Evolutionary conservation across 345 rosid species (phyloP), one percentile per base, ranked within the genome.

Genomic region (Geranium rotundifolium): DNA sequence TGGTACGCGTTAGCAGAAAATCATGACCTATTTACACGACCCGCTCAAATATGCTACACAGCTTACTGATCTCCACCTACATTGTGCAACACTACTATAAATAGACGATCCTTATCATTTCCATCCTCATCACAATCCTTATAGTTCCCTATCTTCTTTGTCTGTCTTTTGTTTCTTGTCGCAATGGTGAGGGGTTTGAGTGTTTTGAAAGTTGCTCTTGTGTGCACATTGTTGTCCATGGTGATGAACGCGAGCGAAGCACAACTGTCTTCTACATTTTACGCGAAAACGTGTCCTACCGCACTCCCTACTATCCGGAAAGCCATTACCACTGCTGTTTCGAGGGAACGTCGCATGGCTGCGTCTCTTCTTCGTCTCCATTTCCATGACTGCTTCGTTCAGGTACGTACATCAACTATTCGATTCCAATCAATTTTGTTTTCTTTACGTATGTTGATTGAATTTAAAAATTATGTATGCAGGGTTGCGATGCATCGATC

Each of bases 401-500:
- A 56, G 19, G 59, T 56, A 56, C 19, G 10, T 20, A 6, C 17
- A 1, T 16, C 19, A 6, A 54, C 5, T 54, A 2, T 55, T 17
- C 8, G 14, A 4, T 2, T 16, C 19, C 9, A 0, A n/a, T 55
- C n/a, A 5, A 55, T 17, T 55, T 55, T 55, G 2, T 14, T 55
- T 55, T 55, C 3, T 55, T 16, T 1, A 55, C 1, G 19, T 7
- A 1, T 55, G n/a, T 16, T 20, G 5, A 1, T 55, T 55, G n/a
- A 55, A 55, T 55, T 16, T 55, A 55, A 55, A 16, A 13, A 55
- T 49, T 31, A 12, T 55, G 13, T 17, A 29, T 17, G 56, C 39
- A 85, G 96, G 96, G 97, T 60, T 91, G 97, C 5, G 97, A 91
- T 46, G 97, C 90, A 54, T 91, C 97, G 2, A 15, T 88, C 73